Evolutionary conservation across 2,329 filamentous ascomycete genomes (phyloP).

Genomic region (Colletotrichum echinochloae): DNA sequence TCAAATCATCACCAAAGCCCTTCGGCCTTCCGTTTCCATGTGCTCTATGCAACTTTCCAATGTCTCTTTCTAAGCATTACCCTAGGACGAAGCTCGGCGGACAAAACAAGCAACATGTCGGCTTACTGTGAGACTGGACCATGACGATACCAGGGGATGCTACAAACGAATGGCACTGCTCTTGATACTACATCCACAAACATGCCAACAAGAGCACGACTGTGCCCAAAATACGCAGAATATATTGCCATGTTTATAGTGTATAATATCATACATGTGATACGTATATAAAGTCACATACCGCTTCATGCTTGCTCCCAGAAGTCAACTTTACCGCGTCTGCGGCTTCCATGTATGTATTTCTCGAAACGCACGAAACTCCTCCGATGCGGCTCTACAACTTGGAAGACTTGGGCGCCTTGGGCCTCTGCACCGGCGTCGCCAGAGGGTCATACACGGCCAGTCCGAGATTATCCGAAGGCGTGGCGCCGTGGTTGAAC

Average conservation of each 20-base stretch:
- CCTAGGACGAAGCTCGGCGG: background rate
- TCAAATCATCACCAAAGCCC: background rate
- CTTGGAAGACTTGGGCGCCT: conserved; percentile 56
- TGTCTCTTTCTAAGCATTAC: background rate
- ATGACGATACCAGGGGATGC: background rate
- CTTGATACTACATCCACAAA: background rate
- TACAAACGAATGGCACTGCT: background rate
- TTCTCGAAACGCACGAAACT: background rate
- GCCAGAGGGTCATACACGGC: conserved; percentile 67
- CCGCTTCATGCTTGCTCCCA: conserved; percentile 12
- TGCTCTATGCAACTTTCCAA: background rate
- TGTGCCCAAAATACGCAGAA: background rate
- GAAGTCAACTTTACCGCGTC: background rate
- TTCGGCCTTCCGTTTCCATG: background rate
- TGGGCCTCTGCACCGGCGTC: conserved; percentile 63
- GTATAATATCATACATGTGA: conserved; percentile 31
- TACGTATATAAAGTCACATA: conserved; percentile 17
- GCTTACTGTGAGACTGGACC: too few species aligned
- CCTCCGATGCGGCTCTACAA: conserved; percentile 50
- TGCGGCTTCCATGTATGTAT: background rate
- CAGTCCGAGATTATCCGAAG: conserved; percentile 60
- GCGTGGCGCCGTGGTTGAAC: conserved; percentile 62
- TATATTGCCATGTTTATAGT: conserved; percentile 20
- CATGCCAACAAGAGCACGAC: background rate
- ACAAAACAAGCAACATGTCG: background rate